Conservation (phyloP, 1,284 basidiomycete species). For the Moesziomyces aphidis region DNA sequence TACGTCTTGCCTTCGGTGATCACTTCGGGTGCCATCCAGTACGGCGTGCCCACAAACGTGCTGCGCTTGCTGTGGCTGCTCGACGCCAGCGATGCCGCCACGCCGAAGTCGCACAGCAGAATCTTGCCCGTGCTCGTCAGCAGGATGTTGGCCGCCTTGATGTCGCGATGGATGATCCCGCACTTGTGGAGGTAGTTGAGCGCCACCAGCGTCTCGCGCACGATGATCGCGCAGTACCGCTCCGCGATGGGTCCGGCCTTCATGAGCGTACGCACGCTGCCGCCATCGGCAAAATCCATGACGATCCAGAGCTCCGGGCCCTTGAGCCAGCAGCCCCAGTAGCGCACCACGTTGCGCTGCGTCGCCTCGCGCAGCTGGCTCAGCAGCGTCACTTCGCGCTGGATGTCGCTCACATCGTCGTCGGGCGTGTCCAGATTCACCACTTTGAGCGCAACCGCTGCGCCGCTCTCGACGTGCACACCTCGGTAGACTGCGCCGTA, state of each 20-base stretch:
- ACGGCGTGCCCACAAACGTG: slow-evolving; percentile 57
- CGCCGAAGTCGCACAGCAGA: slow-evolving; percentile 42
- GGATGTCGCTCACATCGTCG: slow-evolving; percentile 95
- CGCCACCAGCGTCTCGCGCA: slow-evolving; percentile 77
- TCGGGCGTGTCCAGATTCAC: slow-evolving; percentile 94
- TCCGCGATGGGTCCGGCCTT: slow-evolving; percentile 85
- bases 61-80: slow-evolving; percentile 71
- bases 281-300: slow-evolving; percentile 97
- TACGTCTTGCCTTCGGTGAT: slow-evolving; percentile 69
- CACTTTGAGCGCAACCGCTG: slow-evolving; percentile 94
- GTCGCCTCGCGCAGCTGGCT: slow-evolving; percentile 82
- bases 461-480: slow-evolving; percentile 81
- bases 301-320: slow-evolving; percentile 97
- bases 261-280: slow-evolving; percentile 87
- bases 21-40: slow-evolving; percentile 64
- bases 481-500: slow-evolving; percentile 66
- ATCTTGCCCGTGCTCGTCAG: slow-evolving; percentile 51
- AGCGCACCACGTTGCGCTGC: slow-evolving; percentile 90
- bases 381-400: slow-evolving; percentile 92
- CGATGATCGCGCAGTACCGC: slow-evolving; percentile 86
- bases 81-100: slow-evolving; percentile 85
- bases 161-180: slow-evolving; percentile 58
- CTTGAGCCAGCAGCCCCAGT: slow-evolving; percentile 94
- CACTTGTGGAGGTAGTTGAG: slow-evolving; percentile 54
- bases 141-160: slow-evolving; percentile 57